Base-by-base conservation (phyloP, 139 green algal genomes). In the Deuterostichococcus epilithicus region DNA sequence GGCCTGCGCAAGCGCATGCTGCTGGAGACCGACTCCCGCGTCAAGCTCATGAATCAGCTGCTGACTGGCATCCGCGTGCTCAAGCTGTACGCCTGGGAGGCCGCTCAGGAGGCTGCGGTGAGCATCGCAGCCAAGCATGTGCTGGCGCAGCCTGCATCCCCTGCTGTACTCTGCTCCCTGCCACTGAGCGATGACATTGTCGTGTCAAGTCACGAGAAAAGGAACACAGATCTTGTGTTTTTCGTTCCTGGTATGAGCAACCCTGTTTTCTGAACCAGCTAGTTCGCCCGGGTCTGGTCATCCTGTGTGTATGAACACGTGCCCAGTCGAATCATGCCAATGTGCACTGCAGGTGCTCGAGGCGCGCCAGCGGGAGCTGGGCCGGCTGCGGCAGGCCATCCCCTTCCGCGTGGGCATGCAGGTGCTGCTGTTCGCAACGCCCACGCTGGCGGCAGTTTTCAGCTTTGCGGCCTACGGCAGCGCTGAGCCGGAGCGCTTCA, bases 21-120 rank as follows among this genome's bases (percentile, higher is more conserved):
- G 58, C 76, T 88, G 73, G 89, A 92, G 78, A 98, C 94, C 10
- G 93, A 97, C 84, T 84, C 88, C 77, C 87, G 94, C 1, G 89
- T 98, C 44, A 92, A 92, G 71, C 84, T 93, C 72, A 94, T 97
- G 82, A 95, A 89, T 58, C 94, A 98, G 86, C 79, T 97, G 59
- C 66, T 86, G 36, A 47, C 68, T 26, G 81, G 83, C 70, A 91
- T 91, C 68, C 80, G 85, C 68, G 87, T 93, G 74, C 91, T 96
- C 80, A 97, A 97, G 81, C 91, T 96, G 67, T 95, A 95, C 70
- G 90, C 90, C 8, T 96, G 92, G 92, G 92, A 97, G 76, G 66
- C 81, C 42, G 78, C 73, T 13, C 68, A 66, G 74, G 83, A 83
- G 67, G 78, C 81, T 1, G 72, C 59, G 25, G 69, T 86, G 45